Base-by-base conservation (phyloP, 192 early-diverging fungal species). In the Ambispora gerdemannii region DNA sequence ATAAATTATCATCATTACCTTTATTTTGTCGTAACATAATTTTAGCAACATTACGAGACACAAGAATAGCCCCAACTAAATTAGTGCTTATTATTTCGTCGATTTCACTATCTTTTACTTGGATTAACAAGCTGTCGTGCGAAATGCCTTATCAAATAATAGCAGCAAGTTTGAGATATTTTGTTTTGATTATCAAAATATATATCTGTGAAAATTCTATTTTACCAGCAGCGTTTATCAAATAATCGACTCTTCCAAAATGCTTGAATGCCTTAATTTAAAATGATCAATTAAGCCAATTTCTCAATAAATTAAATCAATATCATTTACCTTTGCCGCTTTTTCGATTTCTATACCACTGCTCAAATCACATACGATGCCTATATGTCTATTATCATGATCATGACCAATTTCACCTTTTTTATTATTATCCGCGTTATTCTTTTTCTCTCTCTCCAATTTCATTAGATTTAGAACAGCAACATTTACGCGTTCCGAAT, bases 51-150 rank as follows among this genome's bases (percentile, higher is more conserved):
- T 78, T 72, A 61, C 83, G 80, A 38, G 81, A 80, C 62, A 90
- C 47, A 69, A 72, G 59, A 36, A 95, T 93, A 19, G 88, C 84
- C 15, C 91, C 89, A 49, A 91, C 56, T 8, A 95, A 72, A 38
- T 95, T 93, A 43, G 81, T 85, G 13, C 84, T 77, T 35, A 93
- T 80, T 36, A 83, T 82, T n/a, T 80, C 76, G 10, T 76, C 65
- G 8, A 90, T 65, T 33, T 87, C 84, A 10, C 77, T 51, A 1
- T 63, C 47, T 52, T 63, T 77, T 32, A 79, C 70, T 25, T 82
- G 80, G 19, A 86, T 34, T 20, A 87, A 59, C 34, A 91, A 62
- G 1, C 79, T 72, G 70, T 89, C 84, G 25, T 73, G 58, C 3
- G 84, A 80, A 27, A 91, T 82, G n/a, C 87, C 81, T 25, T 72